Conservation (phyloP, 2,329 filamentous ascomycete genomes). For the Sarocladium oryzae region DNA sequence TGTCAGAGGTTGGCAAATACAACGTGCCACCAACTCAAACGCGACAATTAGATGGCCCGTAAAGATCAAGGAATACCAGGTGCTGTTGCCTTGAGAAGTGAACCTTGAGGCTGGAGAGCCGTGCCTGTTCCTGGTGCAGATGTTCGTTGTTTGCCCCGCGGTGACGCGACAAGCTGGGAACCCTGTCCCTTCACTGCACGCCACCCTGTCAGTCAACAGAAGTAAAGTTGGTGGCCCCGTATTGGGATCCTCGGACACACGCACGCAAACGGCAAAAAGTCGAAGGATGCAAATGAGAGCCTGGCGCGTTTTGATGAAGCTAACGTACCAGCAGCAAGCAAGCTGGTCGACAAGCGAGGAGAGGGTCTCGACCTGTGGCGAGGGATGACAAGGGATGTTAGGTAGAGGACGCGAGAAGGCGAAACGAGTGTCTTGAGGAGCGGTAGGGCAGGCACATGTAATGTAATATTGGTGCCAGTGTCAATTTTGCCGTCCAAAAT, state of each 20-base stretch:
- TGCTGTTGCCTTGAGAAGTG: neutral
- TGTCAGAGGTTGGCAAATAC: neutral
- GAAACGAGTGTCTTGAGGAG: neutral
- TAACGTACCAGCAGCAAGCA: neutral
- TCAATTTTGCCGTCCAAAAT: slow-evolving; percentile 5
- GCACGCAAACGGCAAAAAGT: no score
- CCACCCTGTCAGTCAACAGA: slow-evolving; percentile 7
- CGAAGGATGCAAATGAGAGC: no score
- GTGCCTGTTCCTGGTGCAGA: neutral
- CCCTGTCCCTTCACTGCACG: slow-evolving; percentile 8
- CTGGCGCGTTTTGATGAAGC: neutral
- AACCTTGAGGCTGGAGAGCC: neutral
- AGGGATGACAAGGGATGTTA: neutral
- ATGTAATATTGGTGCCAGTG: no score
- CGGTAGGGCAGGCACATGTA: slow-evolving; percentile 1
- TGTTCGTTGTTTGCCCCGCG: slow-evolving; percentile 3
- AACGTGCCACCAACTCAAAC: neutral
- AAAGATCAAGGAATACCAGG: no score
- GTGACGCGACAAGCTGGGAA: slow-evolving; percentile 7
- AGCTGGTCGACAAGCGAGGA: neutral
- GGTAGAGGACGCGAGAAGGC: neutral
- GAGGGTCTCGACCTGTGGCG: neutral
- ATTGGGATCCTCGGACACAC: neutral
- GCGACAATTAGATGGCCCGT: neutral
- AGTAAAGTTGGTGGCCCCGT: neutral